Base-by-base conservation (phyloP, 2,329 filamentous ascomycete genomes). In the Cordyceps pruinosa region DNA sequence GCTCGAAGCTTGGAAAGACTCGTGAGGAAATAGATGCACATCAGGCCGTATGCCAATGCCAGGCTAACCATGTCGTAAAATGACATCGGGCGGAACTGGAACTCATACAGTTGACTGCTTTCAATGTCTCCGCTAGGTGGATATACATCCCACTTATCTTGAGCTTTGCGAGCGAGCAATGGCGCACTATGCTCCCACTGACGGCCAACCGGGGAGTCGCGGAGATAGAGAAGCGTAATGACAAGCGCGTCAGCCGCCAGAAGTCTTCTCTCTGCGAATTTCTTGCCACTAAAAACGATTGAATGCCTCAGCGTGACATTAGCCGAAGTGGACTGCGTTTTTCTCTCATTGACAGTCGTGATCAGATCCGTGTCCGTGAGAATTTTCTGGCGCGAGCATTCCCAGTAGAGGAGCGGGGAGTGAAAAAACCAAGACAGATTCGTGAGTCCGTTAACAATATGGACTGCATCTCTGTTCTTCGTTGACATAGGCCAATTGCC, bases 331-430 rank as follows among this genome's bases (percentile, higher is more conserved):
- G 81, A 79, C 59, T 81, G 80, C 1, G 74, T 78, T 56, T 83
- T 83, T 60, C 75, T 80, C 54, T 80, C 72, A 63, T 92, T 90
- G 65, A 92, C 85, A 0, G 89, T 92, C 1, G 71, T 69, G 3
- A 91, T 68, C 13, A 91, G 78, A 66, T 91, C 78, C 0, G 68
- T 55, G 64, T 93, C 89, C 17, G 71, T 68, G 26, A 79, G 68
- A 50, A 93, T 81, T 7, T 70, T 71, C 1, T 81, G 76, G 6
- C 74, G 66, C n/a, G 78, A 88, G 66, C 85, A 88, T 59, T 84
- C 80, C 89, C 89, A 93, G 69, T 91, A 92, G 69, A 90, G 85
- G 55, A 93, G 72, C 1, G 89, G 88, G n/a, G 89, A 92, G 64
- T 92, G 88, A 66, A 89, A 89, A 63, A 89, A 88, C 87, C 87